phyloP scores from a whole-genome alignment of 352 stramenopile genomes.

The Phytophthora pistaciae region DNA sequence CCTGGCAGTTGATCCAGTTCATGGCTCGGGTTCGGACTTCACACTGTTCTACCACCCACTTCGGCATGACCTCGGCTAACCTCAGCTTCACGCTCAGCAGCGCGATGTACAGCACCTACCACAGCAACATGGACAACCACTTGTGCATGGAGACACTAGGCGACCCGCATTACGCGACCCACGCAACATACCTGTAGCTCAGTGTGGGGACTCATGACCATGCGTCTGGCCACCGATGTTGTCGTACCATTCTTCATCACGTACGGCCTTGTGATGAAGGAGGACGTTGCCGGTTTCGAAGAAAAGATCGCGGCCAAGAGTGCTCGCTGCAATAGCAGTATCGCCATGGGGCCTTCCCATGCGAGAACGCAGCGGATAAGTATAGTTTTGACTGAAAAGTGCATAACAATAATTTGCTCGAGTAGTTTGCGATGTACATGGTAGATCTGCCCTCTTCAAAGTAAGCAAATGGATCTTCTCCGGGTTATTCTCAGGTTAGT shows the following conservation, averaged over 20 bases:
- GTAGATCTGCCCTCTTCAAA: too few relatives aligned
- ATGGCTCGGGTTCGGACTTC: slow-evolving; percentile 75
- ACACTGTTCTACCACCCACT: slow-evolving; percentile 84
- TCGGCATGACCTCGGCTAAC: slow-evolving; percentile 83
- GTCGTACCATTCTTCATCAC: slow-evolving; percentile 59
- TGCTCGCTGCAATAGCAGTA: too few relatives aligned
- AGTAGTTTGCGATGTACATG: too few relatives aligned
- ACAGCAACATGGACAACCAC: slow-evolving; percentile 88
- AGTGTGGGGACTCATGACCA: slow-evolving; percentile 63
- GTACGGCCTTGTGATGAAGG: slow-evolving; percentile 53
- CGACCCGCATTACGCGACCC: slow-evolving; percentile 63
- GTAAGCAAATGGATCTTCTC: too few relatives aligned
- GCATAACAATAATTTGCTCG: too few relatives aligned
- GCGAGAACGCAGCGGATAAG: too few relatives aligned
- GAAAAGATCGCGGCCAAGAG: slow-evolving; percentile 31
- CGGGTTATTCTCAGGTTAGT: too few relatives aligned
- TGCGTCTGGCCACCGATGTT: slow-evolving; percentile 52
- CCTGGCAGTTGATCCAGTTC: slow-evolving; percentile 54
- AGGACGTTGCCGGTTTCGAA: slow-evolving; percentile 42
- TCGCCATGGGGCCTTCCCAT: too few relatives aligned
- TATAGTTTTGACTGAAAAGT: too few relatives aligned
- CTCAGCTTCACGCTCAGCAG: too few relatives aligned
- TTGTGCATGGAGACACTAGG: slow-evolving; percentile 67
- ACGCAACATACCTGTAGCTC: slow-evolving; percentile 53
- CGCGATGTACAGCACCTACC: slow-evolving; percentile 73